Evolutionary conservation across 495 filamentous ascomycete genomes (phyloP).

Genomic region (Tuber calosporum): DNA sequence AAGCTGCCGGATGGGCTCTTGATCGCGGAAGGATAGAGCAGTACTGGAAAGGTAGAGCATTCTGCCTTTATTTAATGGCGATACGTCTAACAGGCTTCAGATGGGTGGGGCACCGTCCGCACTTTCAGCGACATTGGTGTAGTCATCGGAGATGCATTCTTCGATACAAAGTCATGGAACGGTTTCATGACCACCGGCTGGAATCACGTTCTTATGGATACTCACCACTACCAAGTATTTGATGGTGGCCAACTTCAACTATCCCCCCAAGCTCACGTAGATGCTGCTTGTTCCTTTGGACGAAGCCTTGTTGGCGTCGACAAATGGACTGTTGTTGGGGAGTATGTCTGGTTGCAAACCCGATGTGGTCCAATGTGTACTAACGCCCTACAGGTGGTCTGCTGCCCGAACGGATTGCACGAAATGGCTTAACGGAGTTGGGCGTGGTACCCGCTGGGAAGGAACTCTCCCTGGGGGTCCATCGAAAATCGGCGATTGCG

Average conservation of each 20-base stretch:
- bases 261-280: constrained; percentile 49
- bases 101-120: constrained; percentile 54
- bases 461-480: constrained; percentile 49
- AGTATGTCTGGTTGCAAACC: constrained; percentile 43
- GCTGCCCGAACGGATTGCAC: constrained; percentile 69
- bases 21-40: constrained; percentile 50
- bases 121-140: constrained; percentile 53
- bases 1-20: constrained; percentile 50
- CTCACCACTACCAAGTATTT: constrained; percentile 65
- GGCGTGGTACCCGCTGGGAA: constrained; percentile 63
- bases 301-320: constrained; percentile 51
- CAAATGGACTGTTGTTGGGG: constrained; percentile 66
- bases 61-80: background rate
- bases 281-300: constrained; percentile 49
- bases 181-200: constrained; percentile 58
- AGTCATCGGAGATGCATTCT: constrained; percentile 63
- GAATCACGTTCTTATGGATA: constrained; percentile 61
- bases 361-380: background rate
- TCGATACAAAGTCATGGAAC: constrained; percentile 59
- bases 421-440: constrained; percentile 62
- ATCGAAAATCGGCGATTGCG: constrained; percentile 53
- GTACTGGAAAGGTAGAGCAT: constrained; percentile 51
- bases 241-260: constrained; percentile 51
- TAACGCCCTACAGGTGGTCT: constrained; percentile 44
- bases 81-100: constrained; percentile 15